Base-by-base conservation (phyloP, 169 alveolate genomes). In the Theileria parva region DNA sequence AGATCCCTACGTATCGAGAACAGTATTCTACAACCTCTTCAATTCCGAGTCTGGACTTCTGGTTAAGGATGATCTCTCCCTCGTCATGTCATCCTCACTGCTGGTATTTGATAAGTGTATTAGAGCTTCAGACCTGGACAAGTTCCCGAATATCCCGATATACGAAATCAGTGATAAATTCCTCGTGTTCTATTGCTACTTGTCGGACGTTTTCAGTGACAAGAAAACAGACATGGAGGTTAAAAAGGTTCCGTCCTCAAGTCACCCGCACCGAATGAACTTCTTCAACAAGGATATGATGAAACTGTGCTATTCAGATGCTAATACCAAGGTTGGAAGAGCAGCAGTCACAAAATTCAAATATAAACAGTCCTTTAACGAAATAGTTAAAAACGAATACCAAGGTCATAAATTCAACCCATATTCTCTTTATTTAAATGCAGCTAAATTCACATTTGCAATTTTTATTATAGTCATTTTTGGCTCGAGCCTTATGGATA, bases 21-120 rank as follows among this genome's bases (percentile, higher is more conserved):
- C 84, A n/a, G 86, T 91, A 0, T 88, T 91, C 67, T 68, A 87
- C 67, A 91, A 91, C 39, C 75, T 91, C 27, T 91, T 91, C 44
- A 75, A 76, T 57, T 39, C 15, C 63, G 53, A 67, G 7, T 23
- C 74, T 13, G 89, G 89, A 0, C 6, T 83, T 28, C 59, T 83
- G 15, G 53, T 76, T 2, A 44, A 74, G 69, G 89, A 76, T 25
- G 89, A 83, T 51, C 50, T 83, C 0, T 70, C 89, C 17, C 72
- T 77, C 0, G 59, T 74, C 21, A 30, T 81, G 61, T 50, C 88
- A 4, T n/a, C 53, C 13, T 74, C 88, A 12, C 30, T 17, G n/a
- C 44, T 25, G 11, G 17, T 32, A 8, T 15, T 81, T 9, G 67
- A 61, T 0, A 55, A 19, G 12, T 80, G 76, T 50, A 23, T 59